Base-by-base conservation (phyloP, 1,284 basidiomycete species). In the Salmacisia buchloeana region DNA sequence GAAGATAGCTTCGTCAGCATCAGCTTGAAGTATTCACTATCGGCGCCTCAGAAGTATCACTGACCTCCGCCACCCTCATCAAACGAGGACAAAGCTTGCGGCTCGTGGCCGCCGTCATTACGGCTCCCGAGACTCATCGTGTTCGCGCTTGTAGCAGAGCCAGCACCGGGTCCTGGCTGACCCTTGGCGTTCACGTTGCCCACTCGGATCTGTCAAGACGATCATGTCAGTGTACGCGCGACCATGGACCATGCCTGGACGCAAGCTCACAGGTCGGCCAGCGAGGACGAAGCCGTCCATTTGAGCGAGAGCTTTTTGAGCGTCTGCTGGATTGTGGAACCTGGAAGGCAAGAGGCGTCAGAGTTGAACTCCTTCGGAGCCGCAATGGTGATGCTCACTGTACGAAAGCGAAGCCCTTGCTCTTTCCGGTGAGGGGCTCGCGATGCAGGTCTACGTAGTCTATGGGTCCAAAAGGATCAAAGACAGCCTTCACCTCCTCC, bases 211-310 rank as follows among this genome's bases (percentile, higher is more conserved):
- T 45, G 34, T 9, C 18, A 54, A 29, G 18, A 54, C 3, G 49
- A 13, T 5, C 10, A 29, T 13, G 27, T 31, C 25, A 54, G 49
- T 13, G 25, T 13, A 54, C 27, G 27, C 31, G 18, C 31, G 21
- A 18, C 15, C 45, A 39, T 10, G n/a, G 10, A 7, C 35, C 35
- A 7, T 38, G 35, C 7, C 35, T 9, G 15, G 35, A 38, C 27
- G 9, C 1, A 31, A 4, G 25, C 45, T 34, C n/a, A 61, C 35
- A 62, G 88, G 89, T 66, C 94, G 87, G 54, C 93, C 96, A 54
- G 96, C 94, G 59, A 99, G 85, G 74, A 96, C 92, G 77, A 98
- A 97, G 12, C 91, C 91, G 83, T 97, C 92, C 93, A 99, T 97
- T 72, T 96, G 92, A 76, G 97, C 92, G 41, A 94, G 83, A 18